Conservation (phyloP, 257 asterid genomes). For the Fraxinus anomala region DNA sequence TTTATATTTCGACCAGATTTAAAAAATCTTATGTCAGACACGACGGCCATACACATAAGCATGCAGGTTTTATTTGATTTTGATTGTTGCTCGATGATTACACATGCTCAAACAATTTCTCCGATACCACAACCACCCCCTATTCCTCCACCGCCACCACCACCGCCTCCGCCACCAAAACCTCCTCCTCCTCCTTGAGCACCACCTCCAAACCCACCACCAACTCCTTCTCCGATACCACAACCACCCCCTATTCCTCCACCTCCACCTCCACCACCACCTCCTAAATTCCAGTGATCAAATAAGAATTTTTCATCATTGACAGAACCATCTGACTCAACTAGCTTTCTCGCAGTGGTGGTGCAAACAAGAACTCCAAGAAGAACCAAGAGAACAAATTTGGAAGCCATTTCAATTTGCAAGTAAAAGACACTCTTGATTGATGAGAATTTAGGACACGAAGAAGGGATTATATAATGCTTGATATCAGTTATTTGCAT, state of each 20-base stretch:
- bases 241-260: slow-evolving; percentile 5
- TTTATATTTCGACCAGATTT: no score
- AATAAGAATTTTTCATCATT: slow-evolving; percentile 23
- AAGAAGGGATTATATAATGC: slow-evolving; percentile 12
- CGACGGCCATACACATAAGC: no score
- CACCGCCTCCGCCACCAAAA: neutral
- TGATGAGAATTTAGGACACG: no score
- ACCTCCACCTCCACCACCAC: slow-evolving; percentile 11
- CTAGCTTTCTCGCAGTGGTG: slow-evolving; percentile 22
- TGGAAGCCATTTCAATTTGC: slow-evolving; percentile 16
- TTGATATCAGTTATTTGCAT: neutral
- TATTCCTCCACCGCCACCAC: neutral
- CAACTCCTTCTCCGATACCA: neutral
- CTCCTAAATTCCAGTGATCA: neutral
- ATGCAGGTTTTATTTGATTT: no score
- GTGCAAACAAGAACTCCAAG: slow-evolving; percentile 24
- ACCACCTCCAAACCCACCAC: neutral
- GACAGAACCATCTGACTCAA: slow-evolving; percentile 5
- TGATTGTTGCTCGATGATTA: no score
- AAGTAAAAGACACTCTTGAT: neutral
- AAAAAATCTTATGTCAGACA: no score
- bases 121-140: no score
- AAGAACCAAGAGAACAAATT: slow-evolving; percentile 16
- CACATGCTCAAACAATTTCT: no score
- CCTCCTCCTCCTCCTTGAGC: neutral